Base-by-base conservation (phyloP, 2,329 filamentous ascomycete species). In the Pseudocercospora musae region DNA sequence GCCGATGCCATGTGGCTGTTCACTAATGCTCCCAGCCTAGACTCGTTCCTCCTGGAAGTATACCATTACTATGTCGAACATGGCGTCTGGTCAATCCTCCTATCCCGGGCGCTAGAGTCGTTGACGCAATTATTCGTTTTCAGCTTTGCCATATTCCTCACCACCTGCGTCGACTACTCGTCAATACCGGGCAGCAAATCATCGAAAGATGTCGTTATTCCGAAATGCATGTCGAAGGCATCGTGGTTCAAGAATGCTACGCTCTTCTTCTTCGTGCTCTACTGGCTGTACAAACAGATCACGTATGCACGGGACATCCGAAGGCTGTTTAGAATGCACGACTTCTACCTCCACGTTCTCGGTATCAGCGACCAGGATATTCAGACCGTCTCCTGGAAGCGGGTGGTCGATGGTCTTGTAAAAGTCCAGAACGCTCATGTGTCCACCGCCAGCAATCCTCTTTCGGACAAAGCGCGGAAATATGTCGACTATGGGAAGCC, bases 351-450 rank as follows among this genome's bases (percentile, higher is more conserved):
- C 27, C 83, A 96, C 72, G 83, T 96, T 3, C 85, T 97, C 9
- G 89, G 90, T 42, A 92, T 97, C 48, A 90, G 90, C 2, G 88
- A 90, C 73, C 83, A 89, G 60, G 93, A 97, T 70, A 95, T 97
- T 78, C 93, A 97, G 75, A 96, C 92, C 0, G 90, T 96, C 56
- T 94, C 93, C 5, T 97, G 93, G 93, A 91, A 96, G 73, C 89
- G 95, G 67, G 85, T 96, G 25, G 92, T 97, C 21, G 89, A 87
- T 63, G 88, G 92, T 37, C 83, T 97, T 63, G 96, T 96, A 86
- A 85, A 87, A 6, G 77, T 97, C 21, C 85, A 93, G 64, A 92
- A 96, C 72, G 84, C 91, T 29, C 96, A 97, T 70, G 87, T 93
- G n/a, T 87, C 89, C 64, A 96, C 93, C n/a, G 86, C 85, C 1